Percentiles rank a stretch among this genome's conserved stretches.
Evolutionary conservation across 257 asterid species (phyloP).

Genomic region (Leonotis leonurus): DNA sequence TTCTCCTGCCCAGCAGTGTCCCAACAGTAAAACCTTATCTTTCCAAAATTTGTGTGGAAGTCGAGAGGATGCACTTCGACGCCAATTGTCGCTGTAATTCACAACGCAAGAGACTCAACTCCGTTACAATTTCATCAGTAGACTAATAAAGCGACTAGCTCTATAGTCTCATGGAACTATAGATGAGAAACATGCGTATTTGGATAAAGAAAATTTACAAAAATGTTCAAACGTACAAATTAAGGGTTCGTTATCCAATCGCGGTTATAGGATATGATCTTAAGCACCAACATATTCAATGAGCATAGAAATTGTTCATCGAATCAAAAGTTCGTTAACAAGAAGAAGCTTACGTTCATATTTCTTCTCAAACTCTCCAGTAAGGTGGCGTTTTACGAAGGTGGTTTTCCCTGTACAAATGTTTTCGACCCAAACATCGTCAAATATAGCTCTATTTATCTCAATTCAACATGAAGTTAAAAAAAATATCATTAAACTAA

Average conservation of each 20-base stretch:
- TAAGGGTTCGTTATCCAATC: no score
- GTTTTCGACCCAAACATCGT: not conserved
- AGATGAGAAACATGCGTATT: not conserved
- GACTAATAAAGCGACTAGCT: not conserved
- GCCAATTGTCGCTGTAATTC: constrained; percentile 54
- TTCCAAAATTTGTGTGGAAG: constrained; percentile 68
- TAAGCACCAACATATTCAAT: no score
- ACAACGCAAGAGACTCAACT: not conserved
- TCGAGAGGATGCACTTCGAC: constrained; percentile 76
- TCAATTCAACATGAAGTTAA: not conserved
- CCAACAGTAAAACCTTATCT: constrained; percentile 67
- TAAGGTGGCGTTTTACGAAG: constrained; percentile 72
- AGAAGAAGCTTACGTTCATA: constrained; percentile 42
- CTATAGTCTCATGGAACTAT: not conserved
- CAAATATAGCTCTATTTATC: not conserved
- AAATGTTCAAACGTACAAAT: no score
- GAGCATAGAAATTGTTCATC: not conserved
- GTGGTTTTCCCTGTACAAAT: constrained; percentile 61
- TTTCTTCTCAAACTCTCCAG: constrained; percentile 84
- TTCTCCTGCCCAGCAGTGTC: constrained; percentile 75
- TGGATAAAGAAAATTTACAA: no score
- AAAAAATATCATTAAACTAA: not conserved
- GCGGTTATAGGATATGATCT: no score
- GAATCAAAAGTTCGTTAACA: not conserved
- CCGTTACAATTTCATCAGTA: not conserved